These are phyloP conservation scores for Phytophthora vignae DNA, from an alignment of 352 stramenopile species.

Conservation along the genomic window DNA sequence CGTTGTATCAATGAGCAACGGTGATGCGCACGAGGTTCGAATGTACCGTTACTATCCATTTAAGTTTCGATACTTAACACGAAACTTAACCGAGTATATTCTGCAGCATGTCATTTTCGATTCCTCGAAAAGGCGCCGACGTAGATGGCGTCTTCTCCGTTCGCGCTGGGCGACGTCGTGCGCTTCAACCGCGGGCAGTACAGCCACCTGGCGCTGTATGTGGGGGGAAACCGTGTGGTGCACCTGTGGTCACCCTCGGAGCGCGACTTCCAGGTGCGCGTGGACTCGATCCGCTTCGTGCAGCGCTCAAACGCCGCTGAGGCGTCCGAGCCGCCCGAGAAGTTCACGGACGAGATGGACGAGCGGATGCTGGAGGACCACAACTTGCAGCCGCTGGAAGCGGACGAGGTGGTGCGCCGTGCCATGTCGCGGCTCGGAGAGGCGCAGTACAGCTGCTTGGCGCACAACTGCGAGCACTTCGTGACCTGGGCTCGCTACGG, in stretches of 20 bases:
- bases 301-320: slow-evolving; percentile 5
- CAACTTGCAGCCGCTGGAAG: slow-evolving; percentile 45
- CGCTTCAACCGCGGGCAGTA: slow-evolving; percentile 71
- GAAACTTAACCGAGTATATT: slow-evolving; percentile 6
- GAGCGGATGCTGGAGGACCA: slow-evolving; percentile 57
- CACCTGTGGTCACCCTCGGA: slow-evolving; percentile 67
- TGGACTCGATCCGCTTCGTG: slow-evolving; percentile 67
- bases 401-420: slow-evolving; percentile 52
- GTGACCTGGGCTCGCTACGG: slow-evolving; percentile 79
- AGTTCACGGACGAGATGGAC: slow-evolving; percentile 58
- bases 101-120: not conserved
- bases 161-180: slow-evolving; percentile 59
- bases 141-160: slow-evolving; percentile 21
- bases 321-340: slow-evolving; percentile 36
- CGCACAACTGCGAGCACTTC: slow-evolving; percentile 83
- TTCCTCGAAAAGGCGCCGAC: slow-evolving; percentile 21
- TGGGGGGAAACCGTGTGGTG: slow-evolving; percentile 54
- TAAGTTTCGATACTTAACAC: not conserved
- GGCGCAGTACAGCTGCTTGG: slow-evolving; percentile 58
- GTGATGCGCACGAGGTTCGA: not conserved
- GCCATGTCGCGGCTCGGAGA: slow-evolving; percentile 62
- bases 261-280: slow-evolving; percentile 61
- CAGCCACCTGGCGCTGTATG: slow-evolving; percentile 70
- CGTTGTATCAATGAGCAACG: not conserved
- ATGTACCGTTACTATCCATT: not conserved